Evolutionary conservation across 768 basidiomycete genomes (phyloP).

Genomic region (Pleurotus salmoneostramineus): DNA sequence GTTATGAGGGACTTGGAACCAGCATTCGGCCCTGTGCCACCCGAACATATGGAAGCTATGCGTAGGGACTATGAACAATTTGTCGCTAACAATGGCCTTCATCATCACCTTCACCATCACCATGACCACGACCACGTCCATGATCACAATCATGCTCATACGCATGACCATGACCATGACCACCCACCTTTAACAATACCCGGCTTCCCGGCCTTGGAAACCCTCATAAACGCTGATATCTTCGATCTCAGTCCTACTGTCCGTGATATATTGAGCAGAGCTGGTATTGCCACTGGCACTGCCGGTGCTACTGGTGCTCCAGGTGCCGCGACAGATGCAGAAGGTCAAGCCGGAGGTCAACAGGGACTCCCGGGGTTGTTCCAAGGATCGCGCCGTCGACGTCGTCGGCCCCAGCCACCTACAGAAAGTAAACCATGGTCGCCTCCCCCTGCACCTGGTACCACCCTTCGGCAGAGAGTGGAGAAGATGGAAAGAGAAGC

Average conservation of each 20-base stretch:
- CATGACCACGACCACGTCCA: background rate
- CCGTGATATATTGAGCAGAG: no score
- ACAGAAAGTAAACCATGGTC: constrained; percentile 48
- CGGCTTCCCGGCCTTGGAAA: no score
- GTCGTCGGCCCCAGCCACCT: constrained; percentile 8
- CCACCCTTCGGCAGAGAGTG: constrained; percentile 67
- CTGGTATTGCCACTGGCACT: background rate
- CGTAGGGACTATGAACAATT: background rate
- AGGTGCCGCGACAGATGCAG: no score
- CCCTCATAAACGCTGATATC: no score
- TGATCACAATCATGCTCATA: background rate
- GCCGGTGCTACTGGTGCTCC: background rate
- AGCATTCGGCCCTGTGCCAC: background rate
- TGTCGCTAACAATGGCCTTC: background rate
- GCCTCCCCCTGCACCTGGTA: constrained; percentile 60
- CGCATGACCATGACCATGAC: background rate
- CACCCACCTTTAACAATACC: no score
- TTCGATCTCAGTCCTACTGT: no score
- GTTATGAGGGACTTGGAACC: background rate
- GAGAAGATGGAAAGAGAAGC: constrained; percentile 71
- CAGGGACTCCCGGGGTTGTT: background rate
- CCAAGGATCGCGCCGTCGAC: background rate
- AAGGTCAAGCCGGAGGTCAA: constrained; percentile 2
- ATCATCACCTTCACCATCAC: background rate
- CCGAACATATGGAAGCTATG: background rate